Evolutionary conservation across 1,284 basidiomycete species (phyloP).

Genomic region (Ganoderma boninense): DNA sequence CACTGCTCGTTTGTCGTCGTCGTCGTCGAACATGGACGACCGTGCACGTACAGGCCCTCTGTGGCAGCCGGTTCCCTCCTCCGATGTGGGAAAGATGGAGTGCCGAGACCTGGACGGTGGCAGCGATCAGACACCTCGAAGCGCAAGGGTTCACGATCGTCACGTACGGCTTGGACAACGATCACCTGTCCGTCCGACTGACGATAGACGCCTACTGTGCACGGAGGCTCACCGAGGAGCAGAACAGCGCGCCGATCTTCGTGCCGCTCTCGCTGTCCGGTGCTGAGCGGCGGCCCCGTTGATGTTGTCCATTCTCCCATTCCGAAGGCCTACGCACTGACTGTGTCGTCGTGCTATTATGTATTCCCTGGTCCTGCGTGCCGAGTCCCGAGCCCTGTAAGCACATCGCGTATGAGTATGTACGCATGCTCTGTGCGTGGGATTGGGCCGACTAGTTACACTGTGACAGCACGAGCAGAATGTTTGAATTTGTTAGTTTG

Average conservation of each 20-base stretch:
- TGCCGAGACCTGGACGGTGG: conserved; percentile 4
- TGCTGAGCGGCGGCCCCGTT: no score
- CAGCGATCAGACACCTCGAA: neutral
- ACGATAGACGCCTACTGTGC: neutral
- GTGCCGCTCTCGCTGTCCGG: conserved; percentile 1
- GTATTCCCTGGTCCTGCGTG: no score
- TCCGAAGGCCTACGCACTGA: no score
- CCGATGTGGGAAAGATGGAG: neutral
- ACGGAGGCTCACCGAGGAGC: neutral
- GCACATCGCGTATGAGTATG: no score
- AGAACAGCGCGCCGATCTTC: neutral
- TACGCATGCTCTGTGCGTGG: no score
- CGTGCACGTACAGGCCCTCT: neutral
- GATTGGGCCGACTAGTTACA: no score
- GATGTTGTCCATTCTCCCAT: no score
- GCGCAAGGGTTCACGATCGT: neutral
- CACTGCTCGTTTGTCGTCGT: neutral
- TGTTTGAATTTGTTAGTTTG: no score
- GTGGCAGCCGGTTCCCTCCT: neutral
- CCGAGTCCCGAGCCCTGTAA: no score
- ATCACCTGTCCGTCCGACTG: neutral
- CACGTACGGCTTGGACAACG: neutral
- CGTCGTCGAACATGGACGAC: neutral
- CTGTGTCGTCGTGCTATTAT: no score
- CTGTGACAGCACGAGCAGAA: no score